Percentiles rank a stretch among this genome's conserved stretches.
These are phyloP conservation scores for Fistulifera solaris DNA, from an alignment of 108 stramenopile genomes.

Conservation along the genomic window DNA sequence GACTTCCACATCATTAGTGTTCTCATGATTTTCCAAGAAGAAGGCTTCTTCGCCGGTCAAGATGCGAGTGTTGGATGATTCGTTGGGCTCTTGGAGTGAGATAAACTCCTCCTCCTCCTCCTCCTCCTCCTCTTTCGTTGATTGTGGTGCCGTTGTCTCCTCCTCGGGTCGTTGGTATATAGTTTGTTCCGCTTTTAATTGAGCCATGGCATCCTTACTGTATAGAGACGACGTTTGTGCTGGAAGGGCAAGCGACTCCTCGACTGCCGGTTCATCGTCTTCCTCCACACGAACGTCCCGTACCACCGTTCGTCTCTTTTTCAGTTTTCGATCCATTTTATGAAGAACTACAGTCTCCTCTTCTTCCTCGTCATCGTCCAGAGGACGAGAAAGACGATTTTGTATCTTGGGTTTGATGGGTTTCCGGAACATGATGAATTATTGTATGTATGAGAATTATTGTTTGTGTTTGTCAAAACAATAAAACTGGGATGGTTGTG, in stretches of 20 bases:
- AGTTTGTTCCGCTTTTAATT: constrained; percentile 1
- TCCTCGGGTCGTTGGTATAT: neutral
- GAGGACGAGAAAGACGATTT: neutral
- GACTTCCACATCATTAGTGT: neutral
- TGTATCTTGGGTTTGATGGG: neutral
- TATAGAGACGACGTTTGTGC: constrained; percentile 1
- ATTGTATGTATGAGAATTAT: neutral
- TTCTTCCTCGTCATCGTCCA: constrained; percentile 2
- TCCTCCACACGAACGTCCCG: neutral
- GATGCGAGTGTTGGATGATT: neutral
- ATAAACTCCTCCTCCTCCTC: constrained; percentile 1
- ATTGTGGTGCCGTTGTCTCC: neutral
- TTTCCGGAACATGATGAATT: neutral
- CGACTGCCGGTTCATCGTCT: too few relatives aligned
- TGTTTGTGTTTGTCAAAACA: neutral
- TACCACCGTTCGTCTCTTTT: neutral
- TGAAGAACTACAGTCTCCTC: neutral
- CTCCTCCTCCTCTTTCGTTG: neutral
- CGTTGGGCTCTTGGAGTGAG: neutral
- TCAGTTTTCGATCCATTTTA: neutral
- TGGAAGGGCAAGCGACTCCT: too few relatives aligned
- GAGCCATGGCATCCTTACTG: neutral
- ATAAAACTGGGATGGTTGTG: too few relatives aligned
- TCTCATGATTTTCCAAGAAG: neutral
- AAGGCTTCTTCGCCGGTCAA: constrained; percentile 5